These are phyloP conservation scores for Allium fistulosum DNA, from an alignment of 106 monocot genomes.

Conservation along the genomic window DNA sequence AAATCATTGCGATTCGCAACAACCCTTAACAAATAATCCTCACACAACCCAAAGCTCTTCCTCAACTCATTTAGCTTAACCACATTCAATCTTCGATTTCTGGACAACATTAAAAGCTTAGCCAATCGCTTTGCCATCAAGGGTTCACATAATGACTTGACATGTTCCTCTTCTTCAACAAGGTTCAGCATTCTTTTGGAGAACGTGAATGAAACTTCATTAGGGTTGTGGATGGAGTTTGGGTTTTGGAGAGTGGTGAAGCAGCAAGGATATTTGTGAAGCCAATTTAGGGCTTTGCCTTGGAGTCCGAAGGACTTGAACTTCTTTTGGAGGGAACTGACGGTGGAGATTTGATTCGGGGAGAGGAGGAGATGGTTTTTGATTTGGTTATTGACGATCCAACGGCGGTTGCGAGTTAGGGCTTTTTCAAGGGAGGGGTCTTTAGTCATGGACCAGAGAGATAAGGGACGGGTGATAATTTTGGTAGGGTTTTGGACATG, in stretches of 20 bases:
- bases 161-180: slow-evolving; percentile 54
- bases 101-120: slow-evolving; percentile 74
- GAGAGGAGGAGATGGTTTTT: slow-evolving; percentile 82
- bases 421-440: slow-evolving; percentile 65
- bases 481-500: slow-evolving; percentile 16
- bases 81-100: slow-evolving; percentile 47
- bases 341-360: slow-evolving; percentile 44
- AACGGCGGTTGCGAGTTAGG: slow-evolving; percentile 94
- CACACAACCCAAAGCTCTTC: slow-evolving; percentile 67
- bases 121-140: slow-evolving; percentile 47
- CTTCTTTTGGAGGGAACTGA: slow-evolving; percentile 74
- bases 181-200: slow-evolving; percentile 75
- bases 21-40: slow-evolving; percentile 70
- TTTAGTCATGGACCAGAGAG: slow-evolving; percentile 76
- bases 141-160: slow-evolving; percentile 23
- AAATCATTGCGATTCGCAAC: slow-evolving; percentile 34
- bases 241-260: slow-evolving; percentile 39
- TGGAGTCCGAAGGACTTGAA: slow-evolving; percentile 27
- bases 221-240: slow-evolving; percentile 1
- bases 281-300: slow-evolving; percentile 33
- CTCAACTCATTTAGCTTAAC: slow-evolving; percentile 65
- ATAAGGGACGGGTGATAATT: slow-evolving; percentile 14
- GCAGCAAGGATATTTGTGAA: slow-evolving; percentile 94
- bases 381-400: slow-evolving; percentile 99
- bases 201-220: slow-evolving; percentile 44